Percentiles rank a stretch among this genome's conserved stretches.
Evolutionary conservation across 257 asterid genomes (phyloP).

Genomic region (Cinchona pubescens): DNA sequence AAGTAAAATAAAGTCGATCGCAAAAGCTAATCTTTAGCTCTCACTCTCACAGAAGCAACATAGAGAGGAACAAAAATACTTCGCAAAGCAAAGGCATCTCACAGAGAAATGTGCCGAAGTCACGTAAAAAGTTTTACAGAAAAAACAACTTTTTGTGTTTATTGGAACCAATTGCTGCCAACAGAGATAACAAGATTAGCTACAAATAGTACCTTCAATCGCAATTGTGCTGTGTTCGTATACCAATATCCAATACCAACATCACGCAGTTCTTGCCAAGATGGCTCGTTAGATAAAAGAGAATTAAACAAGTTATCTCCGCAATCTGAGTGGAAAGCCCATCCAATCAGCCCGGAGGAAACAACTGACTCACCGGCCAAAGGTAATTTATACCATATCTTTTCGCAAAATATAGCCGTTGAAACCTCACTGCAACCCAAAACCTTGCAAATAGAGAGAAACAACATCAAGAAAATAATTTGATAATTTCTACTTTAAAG

Average conservation of each 20-base stretch:
- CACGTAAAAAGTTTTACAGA: neutral
- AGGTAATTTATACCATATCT: slow-evolving; percentile 55
- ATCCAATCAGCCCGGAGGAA: slow-evolving; percentile 64
- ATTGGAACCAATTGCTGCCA: neutral
- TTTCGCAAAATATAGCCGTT: slow-evolving; percentile 52
- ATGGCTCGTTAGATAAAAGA: slow-evolving; percentile 71
- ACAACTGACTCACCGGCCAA: slow-evolving; percentile 59
- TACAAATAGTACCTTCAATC: slow-evolving; percentile 63
- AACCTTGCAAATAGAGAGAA: slow-evolving; percentile 53
- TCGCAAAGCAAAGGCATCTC: neutral
- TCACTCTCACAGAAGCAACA: neutral
- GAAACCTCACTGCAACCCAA: slow-evolving; percentile 86
- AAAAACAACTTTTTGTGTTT: neutral
- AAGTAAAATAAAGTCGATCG: neutral
- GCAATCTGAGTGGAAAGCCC: slow-evolving; percentile 98
- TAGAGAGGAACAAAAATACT: neutral
- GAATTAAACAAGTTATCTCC: slow-evolving; percentile 79
- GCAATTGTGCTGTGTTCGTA: slow-evolving; percentile 61
- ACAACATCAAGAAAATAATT: slow-evolving; percentile 7
- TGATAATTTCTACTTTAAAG: neutral
- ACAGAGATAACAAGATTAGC: slow-evolving; percentile 22
- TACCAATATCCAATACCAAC: slow-evolving; percentile 94
- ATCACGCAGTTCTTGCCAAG: slow-evolving; percentile 93
- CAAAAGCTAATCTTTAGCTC: neutral
- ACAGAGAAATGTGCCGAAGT: neutral